Base-by-base conservation (phyloP, 768 basidiomycete species). In the Podaxis sp. region DNA sequence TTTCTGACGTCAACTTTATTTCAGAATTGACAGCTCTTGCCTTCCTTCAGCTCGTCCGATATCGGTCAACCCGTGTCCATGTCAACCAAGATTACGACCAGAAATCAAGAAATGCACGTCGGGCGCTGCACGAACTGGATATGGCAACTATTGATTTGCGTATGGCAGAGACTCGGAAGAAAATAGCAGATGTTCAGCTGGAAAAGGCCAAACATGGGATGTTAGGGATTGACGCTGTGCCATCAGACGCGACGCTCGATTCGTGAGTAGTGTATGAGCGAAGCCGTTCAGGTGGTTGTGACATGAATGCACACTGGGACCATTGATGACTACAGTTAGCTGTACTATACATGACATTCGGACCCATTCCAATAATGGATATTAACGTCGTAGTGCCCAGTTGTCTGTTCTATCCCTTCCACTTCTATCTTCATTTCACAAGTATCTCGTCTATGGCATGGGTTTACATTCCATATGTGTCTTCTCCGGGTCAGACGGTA, bases 401-500 rank as follows among this genome's bases (percentile, higher is more conserved):
- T 44, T 16, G 2, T 18, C 18, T 42, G 7, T 7, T n/a, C 40
- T 11, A 5, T 42, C 40, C 14, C 5, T 14, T 42, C 13, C 40
- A 42, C n/a, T 4, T 16, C 40, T 42, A 6, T 38, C 9, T 35
- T 18, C 46, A 23, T 54, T n/a, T 61, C 37, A 40, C 38, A 9
- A 13, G 50, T 48, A n/a, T 52, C 18, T 21, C 9, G 9, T 36
- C 10, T 81, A 78, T 57, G 82, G 83, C 64, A 90, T 72, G n/a
- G 80, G 87, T 66, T 74, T 86, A 72, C 88, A 90, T 65, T 87
- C 82, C 74, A 90, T 87, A 64, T 90, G 74, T 23, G 86, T 87
- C 70, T 77, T 79, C 57, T 74, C 69, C 5, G 87, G 89, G 67
- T 91, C 84, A 68, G 83, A 83, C 13, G 88, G 86, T 50, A 88